Percentiles rank a stretch among this genome's conserved stretches.
These are phyloP conservation scores for Protomyces macrosporus DNA, from an alignment of 1,139 yeast genomes.

Conservation along the genomic window DNA sequence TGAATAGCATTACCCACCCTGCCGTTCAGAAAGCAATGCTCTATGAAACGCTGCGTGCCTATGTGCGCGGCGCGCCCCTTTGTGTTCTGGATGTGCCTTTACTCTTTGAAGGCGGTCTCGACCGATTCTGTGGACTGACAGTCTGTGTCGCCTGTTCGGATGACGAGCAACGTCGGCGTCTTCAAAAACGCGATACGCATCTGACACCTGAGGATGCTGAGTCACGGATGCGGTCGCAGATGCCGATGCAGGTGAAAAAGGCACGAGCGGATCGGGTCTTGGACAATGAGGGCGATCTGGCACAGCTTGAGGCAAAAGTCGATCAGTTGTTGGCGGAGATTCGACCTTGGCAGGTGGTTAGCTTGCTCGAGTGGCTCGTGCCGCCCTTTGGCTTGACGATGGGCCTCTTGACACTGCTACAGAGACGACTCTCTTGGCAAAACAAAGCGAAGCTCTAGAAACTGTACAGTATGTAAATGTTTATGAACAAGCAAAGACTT, in stretches of 20 bases:
- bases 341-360: conserved; percentile 25
- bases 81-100: conserved; percentile 87
- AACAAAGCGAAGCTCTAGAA: not conserved
- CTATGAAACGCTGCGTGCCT: conserved; percentile 54
- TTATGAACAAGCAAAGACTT: not conserved
- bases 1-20: conserved; percentile 83
- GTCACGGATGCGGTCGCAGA: conserved; percentile 70
- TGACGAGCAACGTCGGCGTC: conserved; percentile 56
- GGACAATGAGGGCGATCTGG: conserved; percentile 55
- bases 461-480: not conserved
- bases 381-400: conserved; percentile 22
- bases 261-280: conserved; percentile 61
- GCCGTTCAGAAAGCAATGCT: conserved; percentile 70
- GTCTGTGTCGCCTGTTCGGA: conserved; percentile 62
- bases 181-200: conserved; percentile 57
- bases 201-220: conserved; percentile 61
- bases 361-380: conserved; percentile 24
- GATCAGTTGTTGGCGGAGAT: conserved; percentile 12
- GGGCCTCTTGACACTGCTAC: conserved; percentile 9
- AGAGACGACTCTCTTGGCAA: not conserved
- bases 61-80: conserved; percentile 42
- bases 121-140: conserved; percentile 64
- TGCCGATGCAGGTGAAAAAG: conserved; percentile 57
- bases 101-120: conserved; percentile 71
- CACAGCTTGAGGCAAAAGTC: conserved; percentile 36